Evolutionary conservation across 1,284 basidiomycete genomes (phyloP), one percentile per base, ranked within the genome.

Genomic region (Cutaneotrichosporon dermatis): DNA sequence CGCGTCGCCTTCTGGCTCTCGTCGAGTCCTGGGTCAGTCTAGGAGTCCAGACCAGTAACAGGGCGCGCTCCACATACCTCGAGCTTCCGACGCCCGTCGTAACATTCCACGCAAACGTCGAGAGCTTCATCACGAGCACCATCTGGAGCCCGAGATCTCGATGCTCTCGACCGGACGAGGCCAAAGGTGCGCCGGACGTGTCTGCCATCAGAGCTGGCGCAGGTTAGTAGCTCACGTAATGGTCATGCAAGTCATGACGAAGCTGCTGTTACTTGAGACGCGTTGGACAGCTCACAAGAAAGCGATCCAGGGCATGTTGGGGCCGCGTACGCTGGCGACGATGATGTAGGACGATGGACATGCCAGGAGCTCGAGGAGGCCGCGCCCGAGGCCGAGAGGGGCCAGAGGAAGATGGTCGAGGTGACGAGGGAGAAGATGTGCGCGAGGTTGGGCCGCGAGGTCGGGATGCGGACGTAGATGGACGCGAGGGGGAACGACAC

Each of bases 51-150:
- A 25, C 25, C 25, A 25, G 25, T 25, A 25, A 25, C 25, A 25
- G 25, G 25, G 25, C 25, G 25, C 46, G 49, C 40, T 25, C 34
- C 13, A 40, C 59, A 59, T 55, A 76, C 74, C 62, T 76, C 72
- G 7, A 57, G n/a, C 53, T 68, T 69, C 10, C 54, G 64, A 11
- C 72, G 58, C 1, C 93, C 93, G 76, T 99, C 95, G 76, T 86
- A 87, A 94, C 88, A 72, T 95, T 95, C 95, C 95, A 99, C 0
- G 95, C 95, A 76, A 96, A 98, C 0, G 90, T 92, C 15, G 90
- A 92, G 52, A 97, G 82, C 75, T 96, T 97, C 90, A 95, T 94
- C 11, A 87, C 86, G 41, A 96, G 82, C 3, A 97, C 90, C 92
- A 97, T 96, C 72, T 94, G 92, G 89, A 85, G 2, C 88, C 89